These are phyloP conservation scores for Selaginella tamariscina DNA, from an alignment of 75 land plant genomes.

Conservation along the genomic window DNA sequence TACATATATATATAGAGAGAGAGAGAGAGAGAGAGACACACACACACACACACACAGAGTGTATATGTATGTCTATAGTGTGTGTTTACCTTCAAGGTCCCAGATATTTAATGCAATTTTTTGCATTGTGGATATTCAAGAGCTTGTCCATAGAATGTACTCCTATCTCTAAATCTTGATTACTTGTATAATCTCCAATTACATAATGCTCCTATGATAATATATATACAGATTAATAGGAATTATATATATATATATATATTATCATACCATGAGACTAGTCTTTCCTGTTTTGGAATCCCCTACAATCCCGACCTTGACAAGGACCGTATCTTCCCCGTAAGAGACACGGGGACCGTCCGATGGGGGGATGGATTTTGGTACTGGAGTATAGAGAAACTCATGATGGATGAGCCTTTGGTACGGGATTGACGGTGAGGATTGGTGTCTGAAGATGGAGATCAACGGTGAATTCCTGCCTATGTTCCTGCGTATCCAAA, in stretches of 20 bases:
- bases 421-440: neutral
- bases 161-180: neutral
- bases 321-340: neutral
- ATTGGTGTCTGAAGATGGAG: neutral
- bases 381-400: neutral
- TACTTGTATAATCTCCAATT: neutral
- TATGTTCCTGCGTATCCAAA: neutral
- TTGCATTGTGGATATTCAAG: constrained; percentile 32
- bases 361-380: neutral
- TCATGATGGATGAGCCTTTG: neutral
- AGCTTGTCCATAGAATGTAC: constrained; percentile 28
- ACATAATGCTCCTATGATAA: neutral
- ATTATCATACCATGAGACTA: neutral
- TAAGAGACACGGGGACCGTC: neutral
- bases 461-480: neutral
- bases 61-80: neutral
- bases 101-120: constrained; percentile 55
- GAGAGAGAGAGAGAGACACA: neutral
- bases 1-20: constrained; percentile 14
- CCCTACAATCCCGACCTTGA: neutral
- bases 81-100: constrained; percentile 62
- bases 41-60: neutral
- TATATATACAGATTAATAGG: too few species aligned
- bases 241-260: too few species aligned
- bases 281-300: neutral